These are phyloP conservation scores for Mucor irregularis DNA, from an alignment of 371 early-diverging fungal species.

Conservation along the genomic window DNA sequence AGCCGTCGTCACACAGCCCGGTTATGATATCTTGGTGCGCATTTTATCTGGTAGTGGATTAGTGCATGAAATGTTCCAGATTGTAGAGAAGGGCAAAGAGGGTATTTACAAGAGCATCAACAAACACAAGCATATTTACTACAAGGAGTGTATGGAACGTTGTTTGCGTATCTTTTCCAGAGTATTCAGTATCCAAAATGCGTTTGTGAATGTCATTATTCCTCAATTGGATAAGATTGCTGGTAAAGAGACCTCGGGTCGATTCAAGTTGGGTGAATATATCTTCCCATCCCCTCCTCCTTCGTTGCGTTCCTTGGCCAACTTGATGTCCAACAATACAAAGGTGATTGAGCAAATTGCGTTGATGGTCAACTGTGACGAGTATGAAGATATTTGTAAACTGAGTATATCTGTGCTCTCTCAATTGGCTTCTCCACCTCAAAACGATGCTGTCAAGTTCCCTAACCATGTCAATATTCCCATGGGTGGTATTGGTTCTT, in stretches of 20 bases:
- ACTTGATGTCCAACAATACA: constrained; percentile 68
- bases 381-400: constrained; percentile 64
- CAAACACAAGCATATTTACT: constrained; percentile 1
- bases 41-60: constrained; percentile 74
- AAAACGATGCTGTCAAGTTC: background rate
- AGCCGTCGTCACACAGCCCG: constrained; percentile 66
- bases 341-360: constrained; percentile 72
- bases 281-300: constrained; percentile 28
- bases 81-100: constrained; percentile 50
- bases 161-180: constrained; percentile 69
- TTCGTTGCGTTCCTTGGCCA: constrained; percentile 69
- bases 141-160: constrained; percentile 39
- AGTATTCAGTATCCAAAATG: constrained; percentile 63
- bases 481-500: constrained; percentile 55
- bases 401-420: constrained; percentile 66
- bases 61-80: constrained; percentile 59
- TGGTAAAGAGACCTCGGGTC: constrained; percentile 10
- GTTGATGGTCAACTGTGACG: constrained; percentile 56
- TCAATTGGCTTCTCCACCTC: constrained; percentile 49
- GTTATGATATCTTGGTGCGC: constrained; percentile 76
- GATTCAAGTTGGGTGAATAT: constrained; percentile 19
- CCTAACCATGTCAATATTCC: constrained; percentile 20
- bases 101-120: background rate
- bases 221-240: constrained; percentile 46
- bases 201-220: constrained; percentile 66